A percentile compares a stretch with the other conserved stretches of the same genome.
Evolutionary conservation across 2,329 filamentous ascomycete genomes (phyloP).

Genomic region (Alternaria gaisen): DNA sequence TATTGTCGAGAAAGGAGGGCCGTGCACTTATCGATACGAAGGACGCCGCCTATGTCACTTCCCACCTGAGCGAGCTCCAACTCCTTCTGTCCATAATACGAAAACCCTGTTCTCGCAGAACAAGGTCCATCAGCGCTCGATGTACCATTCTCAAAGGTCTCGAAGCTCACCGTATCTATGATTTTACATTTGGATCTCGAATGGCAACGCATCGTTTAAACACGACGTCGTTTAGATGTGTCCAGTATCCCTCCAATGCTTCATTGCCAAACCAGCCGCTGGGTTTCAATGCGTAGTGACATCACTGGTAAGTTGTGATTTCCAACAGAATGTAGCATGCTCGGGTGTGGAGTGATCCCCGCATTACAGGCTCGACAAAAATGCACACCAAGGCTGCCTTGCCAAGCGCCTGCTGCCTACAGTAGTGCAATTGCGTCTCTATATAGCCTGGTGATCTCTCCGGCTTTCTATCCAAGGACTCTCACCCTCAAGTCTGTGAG

Average conservation of each 20-base stretch:
- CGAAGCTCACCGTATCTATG: neutral
- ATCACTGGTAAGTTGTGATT: neutral
- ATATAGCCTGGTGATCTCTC: neutral
- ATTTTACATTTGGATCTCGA: neutral
- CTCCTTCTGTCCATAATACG: neutral
- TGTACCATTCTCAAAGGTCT: neutral
- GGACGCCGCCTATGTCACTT: neutral
- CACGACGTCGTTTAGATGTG: neutral
- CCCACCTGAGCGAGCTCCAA: neutral
- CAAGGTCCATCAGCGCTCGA: neutral
- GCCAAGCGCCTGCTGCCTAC: conserved; percentile 11
- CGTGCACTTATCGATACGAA: conserved; percentile 7
- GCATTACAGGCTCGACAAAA: neutral
- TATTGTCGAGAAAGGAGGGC: neutral
- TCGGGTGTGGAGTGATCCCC: neutral
- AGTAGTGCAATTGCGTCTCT: neutral
- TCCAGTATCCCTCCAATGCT: neutral
- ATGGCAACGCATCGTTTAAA: neutral
- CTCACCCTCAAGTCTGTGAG: neutral
- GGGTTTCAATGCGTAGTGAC: neutral
- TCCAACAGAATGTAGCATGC: too few relatives aligned
- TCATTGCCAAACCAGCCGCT: neutral
- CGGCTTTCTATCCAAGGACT: neutral
- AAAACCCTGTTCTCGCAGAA: neutral
- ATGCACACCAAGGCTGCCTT: neutral